phyloP scores from a whole-genome alignment of 1,284 basidiomycete species.

The Ceratobasidium sp. region DNA sequence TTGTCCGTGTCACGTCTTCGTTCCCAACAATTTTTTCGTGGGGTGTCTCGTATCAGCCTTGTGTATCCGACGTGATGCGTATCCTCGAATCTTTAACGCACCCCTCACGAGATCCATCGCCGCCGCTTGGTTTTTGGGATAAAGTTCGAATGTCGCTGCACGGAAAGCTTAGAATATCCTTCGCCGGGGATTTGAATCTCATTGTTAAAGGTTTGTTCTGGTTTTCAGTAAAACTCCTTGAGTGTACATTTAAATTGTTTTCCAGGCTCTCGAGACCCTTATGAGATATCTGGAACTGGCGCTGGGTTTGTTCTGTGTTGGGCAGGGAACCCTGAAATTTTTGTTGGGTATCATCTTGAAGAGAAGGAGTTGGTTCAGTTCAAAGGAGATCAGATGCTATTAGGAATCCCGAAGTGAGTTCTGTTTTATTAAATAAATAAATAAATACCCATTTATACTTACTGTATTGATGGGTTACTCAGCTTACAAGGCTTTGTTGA shows the following conservation, averaged over 20 bases:
- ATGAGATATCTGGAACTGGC: constrained; percentile 76
- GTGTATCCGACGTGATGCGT: constrained; percentile 87
- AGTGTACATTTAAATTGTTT: constrained; percentile 46
- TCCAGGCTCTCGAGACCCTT: constrained; percentile 87
- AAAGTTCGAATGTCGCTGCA: constrained; percentile 89
- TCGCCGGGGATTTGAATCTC: constrained; percentile 78
- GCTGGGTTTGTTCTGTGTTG: constrained; percentile 92
- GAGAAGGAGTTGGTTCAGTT: constrained; percentile 88
- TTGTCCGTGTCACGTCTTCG: constrained; percentile 72
- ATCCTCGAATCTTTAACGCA: constrained; percentile 86
- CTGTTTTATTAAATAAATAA: too few species aligned
- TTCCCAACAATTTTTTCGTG: constrained; percentile 83
- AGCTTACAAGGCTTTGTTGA: constrained; percentile 51
- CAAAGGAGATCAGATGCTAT: constrained; percentile 78
- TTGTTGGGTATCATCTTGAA: constrained; percentile 77
- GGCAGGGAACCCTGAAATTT: constrained; percentile 79
- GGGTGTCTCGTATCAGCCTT: constrained; percentile 90
- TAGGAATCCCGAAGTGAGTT: constrained; percentile 84
- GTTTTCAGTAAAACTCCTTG: background rate
- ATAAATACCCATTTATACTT: too few species aligned
- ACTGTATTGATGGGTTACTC: constrained; percentile 17
- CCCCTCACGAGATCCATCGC: constrained; percentile 86
- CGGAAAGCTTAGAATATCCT: constrained; percentile 79
- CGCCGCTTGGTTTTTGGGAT: constrained; percentile 94
- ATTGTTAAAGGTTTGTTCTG: constrained; percentile 79